Evolutionary conservation across 179 eudicot species (phyloP).

Genomic region (Silene coronaria): DNA sequence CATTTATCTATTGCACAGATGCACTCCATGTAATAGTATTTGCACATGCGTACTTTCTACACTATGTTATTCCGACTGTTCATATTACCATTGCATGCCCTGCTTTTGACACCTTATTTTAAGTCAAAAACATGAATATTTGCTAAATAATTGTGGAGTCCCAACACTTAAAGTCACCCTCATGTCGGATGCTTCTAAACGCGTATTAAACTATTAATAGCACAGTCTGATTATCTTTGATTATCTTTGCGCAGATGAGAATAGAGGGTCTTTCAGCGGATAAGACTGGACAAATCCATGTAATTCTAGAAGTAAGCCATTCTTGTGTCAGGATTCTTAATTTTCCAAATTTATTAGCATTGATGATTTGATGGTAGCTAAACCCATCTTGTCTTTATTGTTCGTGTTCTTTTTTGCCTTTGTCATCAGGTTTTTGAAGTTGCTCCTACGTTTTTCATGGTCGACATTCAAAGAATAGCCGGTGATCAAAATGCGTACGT

Average conservation of each 20-base stretch:
- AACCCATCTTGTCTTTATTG: background rate
- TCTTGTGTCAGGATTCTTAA: background rate
- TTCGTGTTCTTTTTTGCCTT: background rate
- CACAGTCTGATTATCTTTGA: too few relatives aligned
- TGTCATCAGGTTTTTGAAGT: conserved; percentile 59
- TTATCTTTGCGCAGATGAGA: conserved; percentile 60
- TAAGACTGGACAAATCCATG: conserved; percentile 68
- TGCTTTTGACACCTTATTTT: too few relatives aligned
- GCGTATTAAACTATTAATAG: background rate
- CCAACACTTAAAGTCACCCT: too few relatives aligned
- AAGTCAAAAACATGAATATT: too few relatives aligned
- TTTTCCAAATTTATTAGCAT: background rate
- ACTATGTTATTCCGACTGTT: too few relatives aligned
- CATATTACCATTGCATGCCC: too few relatives aligned
- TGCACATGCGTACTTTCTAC: background rate
- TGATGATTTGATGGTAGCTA: background rate
- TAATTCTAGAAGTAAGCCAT: conserved; percentile 66
- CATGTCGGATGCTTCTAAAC: background rate
- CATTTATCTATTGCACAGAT: background rate
- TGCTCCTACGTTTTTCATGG: conserved; percentile 77
- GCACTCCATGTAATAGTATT: background rate
- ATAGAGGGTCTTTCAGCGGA: conserved; percentile 79
- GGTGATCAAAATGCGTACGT: conserved; percentile 79
- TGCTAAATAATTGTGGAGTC: too few relatives aligned
- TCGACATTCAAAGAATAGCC: conserved; percentile 73